phyloP scores from a whole-genome alignment of 75 land plant genomes.

The Selaginella tamariscina region DNA sequence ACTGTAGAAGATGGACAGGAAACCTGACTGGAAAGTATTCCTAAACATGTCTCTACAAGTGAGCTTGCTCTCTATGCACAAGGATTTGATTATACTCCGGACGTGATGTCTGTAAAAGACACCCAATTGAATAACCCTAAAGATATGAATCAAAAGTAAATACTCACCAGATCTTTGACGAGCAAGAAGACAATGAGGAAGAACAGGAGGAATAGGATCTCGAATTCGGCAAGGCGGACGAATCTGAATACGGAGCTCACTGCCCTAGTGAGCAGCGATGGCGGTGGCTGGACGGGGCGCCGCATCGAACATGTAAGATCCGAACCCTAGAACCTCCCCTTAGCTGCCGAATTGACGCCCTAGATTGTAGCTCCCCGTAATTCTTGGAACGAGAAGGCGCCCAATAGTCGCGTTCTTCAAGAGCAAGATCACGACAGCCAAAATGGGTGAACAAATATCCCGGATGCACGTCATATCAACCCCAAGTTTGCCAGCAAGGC shows the following conservation, averaged over 20 bases:
- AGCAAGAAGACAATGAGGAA: constrained; percentile 47
- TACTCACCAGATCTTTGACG: constrained; percentile 52
- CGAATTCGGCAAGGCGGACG: constrained; percentile 52
- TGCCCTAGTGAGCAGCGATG: constrained; percentile 39
- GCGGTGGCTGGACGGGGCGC: neutral
- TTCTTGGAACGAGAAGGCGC: too few relatives aligned
- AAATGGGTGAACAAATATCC: neutral
- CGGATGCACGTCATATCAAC: neutral
- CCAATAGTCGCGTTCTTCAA: neutral
- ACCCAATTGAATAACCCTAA: neutral
- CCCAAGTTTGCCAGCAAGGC: neutral
- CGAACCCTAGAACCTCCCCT: neutral
- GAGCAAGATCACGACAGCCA: neutral
- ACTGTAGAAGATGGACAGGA: constrained; percentile 88
- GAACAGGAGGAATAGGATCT: constrained; percentile 57
- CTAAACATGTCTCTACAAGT: constrained; percentile 53
- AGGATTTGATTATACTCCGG: constrained; percentile 33
- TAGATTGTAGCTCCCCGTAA: neutral
- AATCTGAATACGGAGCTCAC: constrained; percentile 37
- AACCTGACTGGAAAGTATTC: constrained; percentile 97
- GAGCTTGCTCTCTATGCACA: constrained; percentile 13
- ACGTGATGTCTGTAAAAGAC: constrained; percentile 23
- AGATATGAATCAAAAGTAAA: neutral
- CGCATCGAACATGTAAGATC: neutral
- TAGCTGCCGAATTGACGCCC: neutral